Conservation (phyloP, 352 stramenopile genomes). For the Pythium scleroteichum region DNA sequence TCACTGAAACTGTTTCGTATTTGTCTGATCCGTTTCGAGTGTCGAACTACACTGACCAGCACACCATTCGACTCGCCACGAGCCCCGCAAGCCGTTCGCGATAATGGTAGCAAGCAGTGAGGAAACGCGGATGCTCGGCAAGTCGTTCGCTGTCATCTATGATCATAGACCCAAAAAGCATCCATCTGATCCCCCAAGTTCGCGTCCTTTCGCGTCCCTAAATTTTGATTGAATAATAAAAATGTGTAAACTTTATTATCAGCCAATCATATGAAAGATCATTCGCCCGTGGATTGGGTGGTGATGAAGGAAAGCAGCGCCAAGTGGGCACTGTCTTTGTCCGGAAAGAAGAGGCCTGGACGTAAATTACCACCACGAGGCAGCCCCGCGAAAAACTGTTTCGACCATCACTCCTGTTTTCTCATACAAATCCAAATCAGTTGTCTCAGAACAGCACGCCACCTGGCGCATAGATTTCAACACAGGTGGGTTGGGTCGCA, state of each 20-base stretch:
- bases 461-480: conserved; percentile 8
- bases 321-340: conserved; percentile 11
- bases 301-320: conserved; percentile 24
- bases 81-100: too few relatives aligned
- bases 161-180: background rate
- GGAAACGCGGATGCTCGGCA: too few relatives aligned
- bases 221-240: conserved; percentile 20
- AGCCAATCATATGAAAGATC: conserved; percentile 19
- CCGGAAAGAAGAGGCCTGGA: conserved; percentile 11
- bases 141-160: background rate
- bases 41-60: too few relatives aligned
- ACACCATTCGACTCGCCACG: too few relatives aligned
- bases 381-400: conserved; percentile 11
- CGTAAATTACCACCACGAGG: conserved; percentile 22
- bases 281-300: conserved; percentile 32
- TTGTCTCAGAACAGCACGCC: conserved; percentile 9
- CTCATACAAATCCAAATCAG: background rate
- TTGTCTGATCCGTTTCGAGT: too few relatives aligned
- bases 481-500: background rate
- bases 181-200: background rate
- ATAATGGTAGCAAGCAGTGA: too few relatives aligned
- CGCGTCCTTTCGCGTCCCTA: conserved; percentile 17
- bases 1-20: too few relatives aligned
- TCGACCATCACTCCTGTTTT: conserved; percentile 16
- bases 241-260: background rate